Evolutionary conservation across 345 rosid species (phyloP), one percentile per base, ranked within the genome.

Genomic region (Pistacia atlantica): DNA sequence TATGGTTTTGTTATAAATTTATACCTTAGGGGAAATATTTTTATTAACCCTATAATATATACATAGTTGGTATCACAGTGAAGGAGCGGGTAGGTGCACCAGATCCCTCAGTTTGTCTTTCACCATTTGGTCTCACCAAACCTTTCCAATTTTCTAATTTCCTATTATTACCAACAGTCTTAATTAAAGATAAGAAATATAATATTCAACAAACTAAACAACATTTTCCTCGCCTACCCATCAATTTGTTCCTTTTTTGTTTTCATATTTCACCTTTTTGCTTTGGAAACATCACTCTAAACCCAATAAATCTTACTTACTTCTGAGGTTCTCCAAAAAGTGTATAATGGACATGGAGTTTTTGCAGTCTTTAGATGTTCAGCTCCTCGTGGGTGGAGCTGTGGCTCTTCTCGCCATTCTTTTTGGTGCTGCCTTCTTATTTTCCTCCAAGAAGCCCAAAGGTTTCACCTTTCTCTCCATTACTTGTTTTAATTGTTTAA

Each of bases 401-500:
- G 98, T 92, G 4, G 99, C 99, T 77, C 61, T 93, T 72, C 65
- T 90, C 71, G 97, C 97, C 71, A 72, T 81, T 76, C 84, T 46
- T 63, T 73, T 86, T 11, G 97, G 90, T 57, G 93, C 89, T 75
- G 85, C 87, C 65, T 93, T 82, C 65, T 86, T 87, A 38, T 78
- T 87, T 25, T 90, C 91, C 75, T 83, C 90, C 78, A 89, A 79
- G 72, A 95, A 91, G 61, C 84, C 91, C 52, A 90, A 85, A 91
- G 97, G 98, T 94, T 67, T 45, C 58, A 71, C 65, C 82, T 79
- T 75, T 78, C 37, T 18, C 64, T 77, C 22, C 37, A 4, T 75
- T 16, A 18, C 11, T 72, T 18, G 46, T 2, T n/a, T 57, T 7
- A 1, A 54, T 56, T 56, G 42, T 14, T 49, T 8, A 0, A 6